These are phyloP conservation scores for Thinopyrum elongatum DNA, from an alignment of 176 grass and related monocot genomes.

Conservation along the genomic window DNA sequence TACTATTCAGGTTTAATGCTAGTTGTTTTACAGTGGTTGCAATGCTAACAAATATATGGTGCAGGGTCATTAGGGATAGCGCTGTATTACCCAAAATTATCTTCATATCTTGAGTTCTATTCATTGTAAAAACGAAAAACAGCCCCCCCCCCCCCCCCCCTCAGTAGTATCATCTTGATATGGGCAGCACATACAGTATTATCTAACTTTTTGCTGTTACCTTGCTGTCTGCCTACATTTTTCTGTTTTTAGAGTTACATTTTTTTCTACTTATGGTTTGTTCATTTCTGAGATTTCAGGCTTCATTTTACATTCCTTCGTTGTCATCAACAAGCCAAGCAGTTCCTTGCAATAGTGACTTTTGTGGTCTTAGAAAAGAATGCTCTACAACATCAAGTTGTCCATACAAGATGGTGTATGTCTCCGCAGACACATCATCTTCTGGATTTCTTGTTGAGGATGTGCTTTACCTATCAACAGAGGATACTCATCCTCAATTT, in stretches of 20 bases:
- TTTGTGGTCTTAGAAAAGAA: constrained; percentile 56
- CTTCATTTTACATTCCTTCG: constrained; percentile 55
- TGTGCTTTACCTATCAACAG: constrained; percentile 65
- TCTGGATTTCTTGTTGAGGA: constrained; percentile 80
- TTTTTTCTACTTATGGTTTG: neutral
- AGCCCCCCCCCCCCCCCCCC: neutral
- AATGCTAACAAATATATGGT: neutral
- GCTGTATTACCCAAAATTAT: no score
- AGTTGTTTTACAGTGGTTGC: neutral
- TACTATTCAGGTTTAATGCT: neutral
- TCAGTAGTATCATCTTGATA: neutral
- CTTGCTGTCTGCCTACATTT: neutral
- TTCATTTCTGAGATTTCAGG: constrained; percentile 30
- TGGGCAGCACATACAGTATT: neutral
- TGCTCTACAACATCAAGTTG: constrained; percentile 53
- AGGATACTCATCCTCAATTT: constrained; percentile 43
- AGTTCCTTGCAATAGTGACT: constrained; percentile 55
- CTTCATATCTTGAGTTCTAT: neutral
- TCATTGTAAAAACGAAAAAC: neutral
- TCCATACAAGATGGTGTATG: constrained; percentile 73
- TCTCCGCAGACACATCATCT: constrained; percentile 63
- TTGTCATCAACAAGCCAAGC: constrained; percentile 69
- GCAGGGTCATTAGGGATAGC: neutral
- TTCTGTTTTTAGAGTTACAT: neutral
- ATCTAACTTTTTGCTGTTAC: neutral